Conservation (phyloP, 2,329 filamentous ascomycete genomes). For the Cladosporium sp. region DNA sequence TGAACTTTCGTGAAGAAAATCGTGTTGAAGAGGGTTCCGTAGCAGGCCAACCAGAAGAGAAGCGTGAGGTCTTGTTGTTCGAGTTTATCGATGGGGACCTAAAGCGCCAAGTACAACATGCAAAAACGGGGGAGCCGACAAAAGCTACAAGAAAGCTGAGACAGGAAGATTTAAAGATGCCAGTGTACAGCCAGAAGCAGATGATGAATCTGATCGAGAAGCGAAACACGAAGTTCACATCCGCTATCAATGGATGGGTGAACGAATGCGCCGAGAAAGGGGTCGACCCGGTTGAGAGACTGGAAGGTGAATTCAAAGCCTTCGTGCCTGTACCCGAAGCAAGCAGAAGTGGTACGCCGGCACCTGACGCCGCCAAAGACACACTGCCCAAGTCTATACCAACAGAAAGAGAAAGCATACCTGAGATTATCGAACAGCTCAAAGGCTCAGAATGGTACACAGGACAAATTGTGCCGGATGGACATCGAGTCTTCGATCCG, state of each 20-base stretch:
- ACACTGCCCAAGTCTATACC: conserved; percentile 67
- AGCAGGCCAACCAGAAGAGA: conserved; percentile 25
- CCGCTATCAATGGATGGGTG: conserved; percentile 70
- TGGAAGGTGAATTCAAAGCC: conserved; percentile 54
- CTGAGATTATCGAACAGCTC: conserved; percentile 79
- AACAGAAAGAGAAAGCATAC: conserved; percentile 68
- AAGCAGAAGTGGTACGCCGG: conserved; percentile 37
- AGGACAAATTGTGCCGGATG: conserved; percentile 86
- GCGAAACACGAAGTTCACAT: conserved; percentile 74
- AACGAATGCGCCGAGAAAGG: conserved; percentile 61
- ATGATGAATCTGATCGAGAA: conserved; percentile 86
- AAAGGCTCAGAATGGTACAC: conserved; percentile 81
- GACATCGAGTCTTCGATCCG: conserved; percentile 82
- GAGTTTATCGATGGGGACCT: conserved; percentile 90
- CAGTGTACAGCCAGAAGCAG: conserved; percentile 86
- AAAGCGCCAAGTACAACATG: conserved; percentile 67
- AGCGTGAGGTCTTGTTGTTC: conserved; percentile 69
- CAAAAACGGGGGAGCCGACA: conserved; percentile 66
- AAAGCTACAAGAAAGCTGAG: conserved; percentile 62
- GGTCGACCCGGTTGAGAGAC: conserved; percentile 59
- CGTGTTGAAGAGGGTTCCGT: conserved; percentile 29
- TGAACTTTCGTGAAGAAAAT: conserved; percentile 27
- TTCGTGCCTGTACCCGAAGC: conserved; percentile 58
- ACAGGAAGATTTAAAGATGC: conserved; percentile 81
- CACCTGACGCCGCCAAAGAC: conserved; percentile 30